phyloP scores from a whole-genome alignment of 2,329 filamentous ascomycete species.

The Penicillium sp. region DNA sequence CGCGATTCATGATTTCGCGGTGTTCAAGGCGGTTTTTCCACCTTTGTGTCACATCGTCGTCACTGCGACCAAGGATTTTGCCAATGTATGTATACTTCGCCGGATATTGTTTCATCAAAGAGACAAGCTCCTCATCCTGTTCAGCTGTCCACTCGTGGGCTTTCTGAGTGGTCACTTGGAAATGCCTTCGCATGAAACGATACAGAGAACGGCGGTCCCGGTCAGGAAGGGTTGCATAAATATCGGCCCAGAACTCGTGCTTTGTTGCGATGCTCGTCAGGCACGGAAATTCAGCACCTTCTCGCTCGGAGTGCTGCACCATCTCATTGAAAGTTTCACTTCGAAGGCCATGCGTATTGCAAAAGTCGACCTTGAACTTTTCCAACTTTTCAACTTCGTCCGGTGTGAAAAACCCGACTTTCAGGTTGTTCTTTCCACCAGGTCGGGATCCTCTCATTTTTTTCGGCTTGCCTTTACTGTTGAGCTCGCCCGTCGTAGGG shows the following conservation, averaged over 20 bases:
- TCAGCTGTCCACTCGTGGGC: constrained; percentile 38
- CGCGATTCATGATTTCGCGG: constrained; percentile 32
- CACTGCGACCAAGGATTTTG: constrained; percentile 35
- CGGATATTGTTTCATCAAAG: constrained; percentile 30
- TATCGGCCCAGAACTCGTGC: constrained; percentile 35
- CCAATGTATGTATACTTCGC: constrained; percentile 38
- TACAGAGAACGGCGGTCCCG: constrained; percentile 38
- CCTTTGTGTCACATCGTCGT: constrained; percentile 42
- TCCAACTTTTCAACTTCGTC: constrained; percentile 32
- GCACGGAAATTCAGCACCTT: constrained; percentile 23
- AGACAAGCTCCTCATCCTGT: constrained; percentile 40
- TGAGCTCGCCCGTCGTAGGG: not conserved
- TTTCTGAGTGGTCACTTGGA: constrained; percentile 36
- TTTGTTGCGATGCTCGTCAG: constrained; percentile 22
- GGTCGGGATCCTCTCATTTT: constrained; percentile 8
- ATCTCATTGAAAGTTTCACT: constrained; percentile 28
- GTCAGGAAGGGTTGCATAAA: constrained; percentile 35
- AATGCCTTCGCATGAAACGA: constrained; percentile 43
- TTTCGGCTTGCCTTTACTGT: not conserved
- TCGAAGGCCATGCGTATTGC: constrained; percentile 26
- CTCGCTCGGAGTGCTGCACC: constrained; percentile 34
- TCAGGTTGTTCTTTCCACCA: constrained; percentile 13
- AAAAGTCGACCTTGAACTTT: constrained; percentile 33
- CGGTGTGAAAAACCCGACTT: constrained; percentile 30
- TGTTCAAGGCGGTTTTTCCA: constrained; percentile 43